Conservation (phyloP, 2,329 filamentous ascomycete genomes). For the Cercospora sojina region DNA sequence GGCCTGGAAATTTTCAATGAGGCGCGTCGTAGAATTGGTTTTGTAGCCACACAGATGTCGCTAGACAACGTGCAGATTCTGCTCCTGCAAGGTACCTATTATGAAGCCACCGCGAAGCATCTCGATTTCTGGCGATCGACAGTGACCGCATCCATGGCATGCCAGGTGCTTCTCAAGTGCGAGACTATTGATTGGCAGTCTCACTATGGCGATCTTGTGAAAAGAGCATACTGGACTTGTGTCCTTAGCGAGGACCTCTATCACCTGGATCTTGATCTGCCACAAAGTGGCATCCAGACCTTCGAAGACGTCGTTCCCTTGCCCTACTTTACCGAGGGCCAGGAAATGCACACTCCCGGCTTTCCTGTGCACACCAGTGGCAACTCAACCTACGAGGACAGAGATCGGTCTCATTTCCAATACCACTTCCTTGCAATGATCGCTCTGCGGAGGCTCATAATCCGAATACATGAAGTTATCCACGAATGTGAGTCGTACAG, state of each 20-base stretch:
- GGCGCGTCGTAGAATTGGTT: constrained; percentile 60
- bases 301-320: constrained; percentile 56
- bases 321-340: constrained; percentile 52
- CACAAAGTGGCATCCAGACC: constrained; percentile 55
- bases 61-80: constrained; percentile 61
- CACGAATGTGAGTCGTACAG: constrained; percentile 49
- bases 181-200: constrained; percentile 49
- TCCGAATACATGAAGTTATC: constrained; percentile 54
- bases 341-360: constrained; percentile 34
- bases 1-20: constrained; percentile 63
- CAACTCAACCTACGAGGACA: background rate
- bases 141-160: constrained; percentile 57
- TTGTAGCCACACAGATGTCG: constrained; percentile 55
- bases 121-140: constrained; percentile 63
- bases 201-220: constrained; percentile 52
- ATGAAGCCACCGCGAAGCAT: constrained; percentile 29
- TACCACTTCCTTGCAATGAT: constrained; percentile 62
- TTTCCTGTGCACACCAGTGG: constrained; percentile 39
- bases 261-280: constrained; percentile 59
- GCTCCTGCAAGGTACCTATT: constrained; percentile 51
- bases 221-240: constrained; percentile 59
- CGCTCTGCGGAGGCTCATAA: constrained; percentile 55
- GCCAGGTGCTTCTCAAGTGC: constrained; percentile 57
- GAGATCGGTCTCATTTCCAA: constrained; percentile 54
- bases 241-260: constrained; percentile 52